Base-by-base conservation (phyloP, 306 rosid species). In the Malus orientalis region DNA sequence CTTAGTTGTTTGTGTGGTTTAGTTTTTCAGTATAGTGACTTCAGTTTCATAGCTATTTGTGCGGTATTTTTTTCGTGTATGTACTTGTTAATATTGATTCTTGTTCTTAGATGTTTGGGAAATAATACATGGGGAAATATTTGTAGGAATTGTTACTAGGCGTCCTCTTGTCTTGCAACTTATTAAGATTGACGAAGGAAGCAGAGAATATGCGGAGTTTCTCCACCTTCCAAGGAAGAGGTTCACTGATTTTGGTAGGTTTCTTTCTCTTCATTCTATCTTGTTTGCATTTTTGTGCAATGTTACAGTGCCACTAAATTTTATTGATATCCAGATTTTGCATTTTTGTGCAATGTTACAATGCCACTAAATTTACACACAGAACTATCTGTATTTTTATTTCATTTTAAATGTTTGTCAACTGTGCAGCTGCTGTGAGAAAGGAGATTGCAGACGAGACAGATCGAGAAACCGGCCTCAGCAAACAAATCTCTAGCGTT, bases 391-490 rank as follows among this genome's bases (percentile, higher is more conserved):
- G 4, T 14, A 54, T 33, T 0, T 57, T 27, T 74, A 2, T 66
- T 47, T 71, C 36, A n/a, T 27, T 67, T 71, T 29, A 27, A 33
- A 16, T 66, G 16, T 71, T 29, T 74, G 25, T 10, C 69, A 61
- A 79, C 67, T 84, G 32, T 75, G 85, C 76, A 93, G 98, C 87
- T 86, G 97, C 88, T 80, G 98, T 93, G 84, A 90, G 98, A 73
- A 93, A 90, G 86, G 98, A 93, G 87, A 93, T 93, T 82, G 81
- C 86, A 81, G 98, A 93, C 36, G 98, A 93, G 89, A 93, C 98
- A 1, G 98, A 93, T 75, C 86, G 98, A 78, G 97, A 91, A 88
- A 93, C 98, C n/a, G 98, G 98, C 63, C 93, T 96, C 66, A 32
- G 80, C 70, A 93, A 82, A 81, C 89, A 83, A 85, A 93, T 93